Conservation (phyloP, 2,329 filamentous ascomycete genomes). For the Aureobasidium vineae region DNA sequence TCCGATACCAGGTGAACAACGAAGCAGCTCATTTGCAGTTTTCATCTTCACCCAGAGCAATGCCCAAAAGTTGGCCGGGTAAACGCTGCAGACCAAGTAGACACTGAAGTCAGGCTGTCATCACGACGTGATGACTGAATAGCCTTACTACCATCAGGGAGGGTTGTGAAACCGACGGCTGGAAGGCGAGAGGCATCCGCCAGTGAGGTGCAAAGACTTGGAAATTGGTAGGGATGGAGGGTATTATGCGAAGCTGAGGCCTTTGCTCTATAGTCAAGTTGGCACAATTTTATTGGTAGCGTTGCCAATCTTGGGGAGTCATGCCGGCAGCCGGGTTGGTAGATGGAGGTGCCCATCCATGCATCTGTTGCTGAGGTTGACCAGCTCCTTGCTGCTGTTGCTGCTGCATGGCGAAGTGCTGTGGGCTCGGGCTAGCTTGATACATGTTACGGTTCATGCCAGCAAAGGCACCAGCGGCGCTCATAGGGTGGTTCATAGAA, state of each 20-base stretch:
- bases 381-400: conserved; percentile 38
- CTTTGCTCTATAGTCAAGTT: not conserved
- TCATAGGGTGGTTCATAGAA: conserved; percentile 48
- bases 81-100: not conserved
- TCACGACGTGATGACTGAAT: no score
- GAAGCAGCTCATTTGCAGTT: not conserved
- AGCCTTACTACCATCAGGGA: no score
- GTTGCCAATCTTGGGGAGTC: conserved; percentile 44
- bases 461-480: conserved; percentile 43
- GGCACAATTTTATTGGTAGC: conserved; percentile 7
- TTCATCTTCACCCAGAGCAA: not conserved
- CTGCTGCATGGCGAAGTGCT: conserved; percentile 43
- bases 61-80: not conserved
- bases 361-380: conserved; percentile 52
- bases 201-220: no score
- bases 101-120: not conserved
- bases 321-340: conserved; percentile 35
- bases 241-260: not conserved
- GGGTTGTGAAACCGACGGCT: no score
- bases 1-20: not conserved
- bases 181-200: no score
- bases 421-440: conserved; percentile 48
- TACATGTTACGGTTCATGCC: conserved; percentile 52
- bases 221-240: no score
- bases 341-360: conserved; percentile 50